Base-by-base conservation (phyloP, 768 basidiomycete genomes). In the Peribolospora kevripleyi region DNA sequence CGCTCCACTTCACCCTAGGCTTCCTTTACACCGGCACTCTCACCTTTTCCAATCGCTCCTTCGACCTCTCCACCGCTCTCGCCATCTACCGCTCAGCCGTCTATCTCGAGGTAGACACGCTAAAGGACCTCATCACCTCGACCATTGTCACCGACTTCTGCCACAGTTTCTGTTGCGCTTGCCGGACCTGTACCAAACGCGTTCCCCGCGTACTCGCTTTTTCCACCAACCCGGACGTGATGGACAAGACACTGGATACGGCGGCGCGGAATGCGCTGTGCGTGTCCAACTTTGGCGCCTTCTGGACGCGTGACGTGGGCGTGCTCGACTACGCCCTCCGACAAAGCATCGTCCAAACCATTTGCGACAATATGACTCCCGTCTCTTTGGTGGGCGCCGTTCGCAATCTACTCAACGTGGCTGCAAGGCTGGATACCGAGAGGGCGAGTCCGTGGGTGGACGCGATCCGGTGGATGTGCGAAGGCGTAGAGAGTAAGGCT, bases 21-120 rank as follows among this genome's bases (percentile, higher is more conserved):
- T 95, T 82, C 69, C 78, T 97, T 49, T 97, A 97, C 64, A 84
- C 87, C 4, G 93, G 91, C 47, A 91, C 87, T 4, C 80, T 97
- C 48, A 73, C 81, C 39, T 93, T 97, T 66, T 87, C 84, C 3
- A 83, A 95, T 62, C 74, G 91, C 10, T 79, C 84, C 1, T 93
- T 86, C 68, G 91, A 97, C 69, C 78, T 97, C 61, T 74, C 79
- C 48, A 95, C 88, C 11, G 82, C 84, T 0, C 86, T 97, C 65
- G 76, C 82, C 58, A 85, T 97, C 62, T 77, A 87, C 66, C 78
- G 80, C 45, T 78, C 84, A 0, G 79, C 90, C 1, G 70, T 73
- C 7, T 95, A 88, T 67, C 80, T 97, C 47, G 71, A 74, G 41
- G 72, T 97, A 46, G 66, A 78, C 11, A 70, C 79, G 0, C 76